A percentile compares a stretch with the other conserved stretches of the same genome.
These are phyloP conservation scores for Trichoderma breve DNA, from an alignment of 2,329 filamentous ascomycete species.

Conservation along the genomic window DNA sequence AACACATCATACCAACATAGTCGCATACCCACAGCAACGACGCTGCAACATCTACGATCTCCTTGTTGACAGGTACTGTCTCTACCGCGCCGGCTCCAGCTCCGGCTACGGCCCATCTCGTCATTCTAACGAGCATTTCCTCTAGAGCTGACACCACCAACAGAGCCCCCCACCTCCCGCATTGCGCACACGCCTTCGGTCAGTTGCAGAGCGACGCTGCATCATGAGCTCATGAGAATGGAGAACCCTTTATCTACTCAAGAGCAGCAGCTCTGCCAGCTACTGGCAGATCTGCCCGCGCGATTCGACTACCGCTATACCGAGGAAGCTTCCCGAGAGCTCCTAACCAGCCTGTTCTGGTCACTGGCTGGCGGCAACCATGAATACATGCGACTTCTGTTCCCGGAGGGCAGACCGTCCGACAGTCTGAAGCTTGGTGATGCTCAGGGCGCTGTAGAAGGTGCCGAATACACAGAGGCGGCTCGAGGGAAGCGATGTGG, in stretches of 20 bases:
- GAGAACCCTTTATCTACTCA: slow-evolving; percentile 56
- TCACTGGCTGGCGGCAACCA: slow-evolving; percentile 74
- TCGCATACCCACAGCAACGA: background rate
- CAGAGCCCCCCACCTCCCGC: slow-evolving; percentile 4
- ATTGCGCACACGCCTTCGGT: background rate
- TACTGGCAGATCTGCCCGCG: slow-evolving; percentile 74
- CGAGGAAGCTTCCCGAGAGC: slow-evolving; percentile 65
- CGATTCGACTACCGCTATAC: slow-evolving; percentile 74
- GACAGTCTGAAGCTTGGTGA: slow-evolving; percentile 74
- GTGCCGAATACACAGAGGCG: slow-evolving; percentile 89
- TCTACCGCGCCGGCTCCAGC: background rate
- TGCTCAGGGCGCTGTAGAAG: slow-evolving; percentile 88
- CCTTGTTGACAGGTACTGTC: background rate
- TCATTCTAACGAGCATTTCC: background rate
- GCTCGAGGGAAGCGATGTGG: slow-evolving; percentile 92
- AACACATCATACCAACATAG: background rate
- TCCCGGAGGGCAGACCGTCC: slow-evolving; percentile 69
- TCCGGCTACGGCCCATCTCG: background rate
- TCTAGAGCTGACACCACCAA: background rate
- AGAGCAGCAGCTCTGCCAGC: slow-evolving; percentile 80
- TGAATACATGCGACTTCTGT: slow-evolving; percentile 76
- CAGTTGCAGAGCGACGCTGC: slow-evolving; percentile 5
- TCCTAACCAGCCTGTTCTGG: slow-evolving; percentile 80
- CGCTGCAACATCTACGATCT: background rate
- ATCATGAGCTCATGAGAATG: slow-evolving; percentile 44